Conservation (phyloP, 495 filamentous ascomycete species). For the Cercophora samala region DNA sequence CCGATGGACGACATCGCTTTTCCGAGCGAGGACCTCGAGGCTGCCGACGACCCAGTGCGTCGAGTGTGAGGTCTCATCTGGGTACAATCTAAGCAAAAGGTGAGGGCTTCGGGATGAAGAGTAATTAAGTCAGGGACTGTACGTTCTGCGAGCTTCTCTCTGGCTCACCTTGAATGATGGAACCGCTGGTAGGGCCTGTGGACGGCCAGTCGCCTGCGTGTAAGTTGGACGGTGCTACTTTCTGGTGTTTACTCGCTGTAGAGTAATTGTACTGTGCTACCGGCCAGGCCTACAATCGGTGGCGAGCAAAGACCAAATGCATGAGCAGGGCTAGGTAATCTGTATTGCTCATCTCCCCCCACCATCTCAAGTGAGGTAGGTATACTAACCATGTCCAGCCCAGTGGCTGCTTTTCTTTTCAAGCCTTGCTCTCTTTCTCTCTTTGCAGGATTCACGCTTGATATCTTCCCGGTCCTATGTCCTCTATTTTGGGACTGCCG, state of each 20-base stretch:
- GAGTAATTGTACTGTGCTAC: constrained; percentile 16
- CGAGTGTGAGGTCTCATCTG: neutral
- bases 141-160: neutral
- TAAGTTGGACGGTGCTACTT: constrained; percentile 1
- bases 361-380: constrained; percentile 9
- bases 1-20: constrained; percentile 3
- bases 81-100: neutral
- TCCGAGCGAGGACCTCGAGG: neutral
- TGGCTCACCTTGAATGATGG: neutral
- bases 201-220: neutral
- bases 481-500: constrained; percentile 9
- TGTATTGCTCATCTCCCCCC: constrained; percentile 7
- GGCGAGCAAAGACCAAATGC: constrained; percentile 24
- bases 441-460: constrained; percentile 3
- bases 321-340: constrained; percentile 5
- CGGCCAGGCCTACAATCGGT: constrained; percentile 14
- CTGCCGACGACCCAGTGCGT: constrained; percentile 9
- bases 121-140: neutral
- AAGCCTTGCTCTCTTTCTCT: neutral
- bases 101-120: neutral
- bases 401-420: constrained; percentile 17
- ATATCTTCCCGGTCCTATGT: constrained; percentile 10
- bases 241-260: neutral
- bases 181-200: neutral
- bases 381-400: constrained; percentile 1